Percentiles rank a stretch among this genome's conserved stretches.
Conservation (phyloP, 345 rosid genomes). For the Syzygium jambos region DNA sequence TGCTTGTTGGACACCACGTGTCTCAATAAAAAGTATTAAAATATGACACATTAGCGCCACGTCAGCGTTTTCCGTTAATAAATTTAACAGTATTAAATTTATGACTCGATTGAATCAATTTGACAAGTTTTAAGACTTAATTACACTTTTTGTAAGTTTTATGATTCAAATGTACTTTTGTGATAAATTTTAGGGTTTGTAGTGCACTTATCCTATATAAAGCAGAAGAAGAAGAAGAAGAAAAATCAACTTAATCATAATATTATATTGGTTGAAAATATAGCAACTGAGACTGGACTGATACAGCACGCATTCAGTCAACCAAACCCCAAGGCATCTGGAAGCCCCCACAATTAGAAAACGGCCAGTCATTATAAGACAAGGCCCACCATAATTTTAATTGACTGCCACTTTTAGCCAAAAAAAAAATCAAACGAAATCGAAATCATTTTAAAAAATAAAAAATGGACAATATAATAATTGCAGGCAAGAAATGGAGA, state of each 20-base stretch:
- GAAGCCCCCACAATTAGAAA: background rate
- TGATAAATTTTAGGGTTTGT: too few species aligned
- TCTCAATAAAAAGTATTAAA: too few species aligned
- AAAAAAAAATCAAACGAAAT: background rate
- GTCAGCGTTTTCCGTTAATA: too few species aligned
- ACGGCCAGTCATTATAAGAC: background rate
- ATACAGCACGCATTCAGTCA: background rate
- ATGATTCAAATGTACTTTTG: too few species aligned
- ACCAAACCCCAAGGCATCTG: background rate
- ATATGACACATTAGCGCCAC: too few species aligned
- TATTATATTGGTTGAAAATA: background rate
- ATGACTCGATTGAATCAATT: too few species aligned
- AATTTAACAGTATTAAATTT: too few species aligned
- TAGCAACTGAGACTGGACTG: background rate
- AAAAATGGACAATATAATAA: background rate
- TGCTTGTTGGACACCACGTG: too few species aligned
- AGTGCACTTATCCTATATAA: too few species aligned
- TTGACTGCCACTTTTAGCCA: background rate
- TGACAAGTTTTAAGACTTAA: too few species aligned
- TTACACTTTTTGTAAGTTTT: too few species aligned
- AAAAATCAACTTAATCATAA: background rate
- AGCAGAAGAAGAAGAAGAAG: too few species aligned
- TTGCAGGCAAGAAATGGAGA: background rate
- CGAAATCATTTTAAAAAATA: background rate
- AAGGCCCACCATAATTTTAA: background rate